phyloP scores from a whole-genome alignment of 345 rosid species.

The Hypericum androsaemum region DNA sequence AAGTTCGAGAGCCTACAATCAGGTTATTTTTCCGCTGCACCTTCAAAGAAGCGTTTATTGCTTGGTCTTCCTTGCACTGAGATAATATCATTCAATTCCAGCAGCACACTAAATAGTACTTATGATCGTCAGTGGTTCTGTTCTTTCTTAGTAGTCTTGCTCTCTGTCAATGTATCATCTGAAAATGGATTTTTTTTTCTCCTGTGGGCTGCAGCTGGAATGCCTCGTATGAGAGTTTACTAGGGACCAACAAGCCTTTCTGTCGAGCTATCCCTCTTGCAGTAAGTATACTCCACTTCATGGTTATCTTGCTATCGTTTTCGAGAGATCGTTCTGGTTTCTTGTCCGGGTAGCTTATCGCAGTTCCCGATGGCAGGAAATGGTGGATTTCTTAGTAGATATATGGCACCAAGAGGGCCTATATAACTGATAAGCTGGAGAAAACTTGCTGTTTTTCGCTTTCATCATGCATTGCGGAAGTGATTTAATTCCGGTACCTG shows the following conservation, averaged over 20 bases:
- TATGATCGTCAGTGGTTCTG: too few relatives aligned
- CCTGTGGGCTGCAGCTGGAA: not conserved
- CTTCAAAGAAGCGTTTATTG: too few relatives aligned
- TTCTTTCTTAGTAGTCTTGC: too few relatives aligned
- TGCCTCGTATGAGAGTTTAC: conserved; percentile 50
- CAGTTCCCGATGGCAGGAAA: conserved; percentile 27
- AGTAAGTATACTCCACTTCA: conserved; percentile 24
- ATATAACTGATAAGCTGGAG: conserved; percentile 24
- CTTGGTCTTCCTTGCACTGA: too few relatives aligned
- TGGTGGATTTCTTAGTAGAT: conserved; percentile 49
- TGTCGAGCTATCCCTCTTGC: conserved; percentile 43
- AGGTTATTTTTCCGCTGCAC: conserved; percentile 27
- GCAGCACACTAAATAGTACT: too few relatives aligned
- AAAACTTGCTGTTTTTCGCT: not conserved
- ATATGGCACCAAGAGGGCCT: conserved; percentile 50
- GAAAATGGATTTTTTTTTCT: conserved; percentile 5
- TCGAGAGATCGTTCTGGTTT: too few relatives aligned
- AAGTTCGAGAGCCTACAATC: conserved; percentile 52
- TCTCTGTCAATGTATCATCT: conserved; percentile 1
- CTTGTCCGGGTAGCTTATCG: too few relatives aligned
- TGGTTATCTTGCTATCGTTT: too few relatives aligned
- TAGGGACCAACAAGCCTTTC: conserved; percentile 37
- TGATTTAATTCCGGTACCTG: not conserved
- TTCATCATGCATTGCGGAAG: not conserved
- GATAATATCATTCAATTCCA: too few relatives aligned